phyloP scores from a whole-genome alignment of 2,329 filamentous ascomycete genomes.

The Penicillium sp. region DNA sequence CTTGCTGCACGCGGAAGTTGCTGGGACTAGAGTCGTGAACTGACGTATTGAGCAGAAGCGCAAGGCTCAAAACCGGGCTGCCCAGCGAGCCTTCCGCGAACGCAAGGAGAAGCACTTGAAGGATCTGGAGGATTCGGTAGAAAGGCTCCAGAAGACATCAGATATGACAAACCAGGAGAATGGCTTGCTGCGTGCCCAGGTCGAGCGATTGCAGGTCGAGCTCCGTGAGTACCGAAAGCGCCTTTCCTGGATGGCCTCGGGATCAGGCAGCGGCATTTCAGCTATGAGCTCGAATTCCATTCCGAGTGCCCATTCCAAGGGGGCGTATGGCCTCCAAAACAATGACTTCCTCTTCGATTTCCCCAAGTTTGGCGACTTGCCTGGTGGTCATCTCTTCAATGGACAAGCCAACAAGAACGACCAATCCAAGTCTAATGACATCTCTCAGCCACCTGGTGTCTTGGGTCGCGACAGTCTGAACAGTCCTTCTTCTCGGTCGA shows the following conservation, averaged over 20 bases:
- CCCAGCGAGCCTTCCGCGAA: slow-evolving; percentile 89
- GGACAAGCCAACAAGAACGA: slow-evolving; percentile 42
- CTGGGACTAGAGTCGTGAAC: slow-evolving; percentile 4
- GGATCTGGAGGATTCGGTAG: slow-evolving; percentile 56
- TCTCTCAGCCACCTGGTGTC: slow-evolving; percentile 30
- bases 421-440: slow-evolving; percentile 20
- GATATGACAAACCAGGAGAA: slow-evolving; percentile 85
- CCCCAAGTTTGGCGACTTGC: slow-evolving; percentile 81
- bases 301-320: slow-evolving; percentile 45
- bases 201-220: slow-evolving; percentile 82
- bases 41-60: slow-evolving; percentile 42
- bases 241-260: slow-evolving; percentile 61
- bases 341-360: slow-evolving; percentile 95
- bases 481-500: slow-evolving; percentile 9
- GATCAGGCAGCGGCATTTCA: slow-evolving; percentile 46
- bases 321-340: slow-evolving; percentile 61
- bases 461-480: slow-evolving; percentile 27
- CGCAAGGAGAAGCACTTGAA: slow-evolving; percentile 78
- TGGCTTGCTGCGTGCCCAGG: slow-evolving; percentile 74
- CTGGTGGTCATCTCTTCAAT: slow-evolving; percentile 54
- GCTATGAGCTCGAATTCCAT: slow-evolving; percentile 49
- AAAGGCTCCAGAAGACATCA: slow-evolving; percentile 72
- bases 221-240: slow-evolving; percentile 88
- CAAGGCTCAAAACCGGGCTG: slow-evolving; percentile 92
- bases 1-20: not conserved